Evolutionary conservation across 495 filamentous ascomycete species (phyloP), one percentile per base, ranked within the genome.

Genomic region (Viridothelium virens): DNA sequence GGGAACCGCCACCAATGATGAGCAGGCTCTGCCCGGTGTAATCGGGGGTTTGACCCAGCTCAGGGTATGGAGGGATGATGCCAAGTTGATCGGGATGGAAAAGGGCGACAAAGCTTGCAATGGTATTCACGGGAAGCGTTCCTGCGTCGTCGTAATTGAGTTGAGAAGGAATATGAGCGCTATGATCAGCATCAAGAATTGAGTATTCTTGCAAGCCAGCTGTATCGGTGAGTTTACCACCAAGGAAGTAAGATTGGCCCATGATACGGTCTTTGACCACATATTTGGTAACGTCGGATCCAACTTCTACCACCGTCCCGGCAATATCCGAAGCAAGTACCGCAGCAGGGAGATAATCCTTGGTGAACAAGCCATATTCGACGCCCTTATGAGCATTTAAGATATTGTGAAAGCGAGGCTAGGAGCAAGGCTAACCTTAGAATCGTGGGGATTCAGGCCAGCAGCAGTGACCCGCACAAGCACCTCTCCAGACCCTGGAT

Each of bases 201-300:
- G 70, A 69, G 47, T 73, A 77, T 66, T 78, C 65, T 66, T 78
- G 75, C 50, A 76, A 64, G 3, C 65, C 72, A 14, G 48, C 50
- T 59, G 66, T 56, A 31, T 59, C 53, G 25, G 53, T 9, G n/a
- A 9, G 6, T 5, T 33, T 10, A 31, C 53, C 53, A 31, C 7
- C 11, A 31, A 59, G 11, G 53, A 59, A 34, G 31, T 14, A 5
- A 9, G 53, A 59, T 14, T 59, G 25, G 53, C 53, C 31, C 25
- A 59, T 9, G 31, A 59, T 62, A 63, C 67, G 67, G 63, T 65
- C 39, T 69, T 67, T 38, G 44, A 69, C 66, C 63, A 61, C 41
- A 62, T 70, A 65, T 65, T 62, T 59, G 53, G 53, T 59, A 6
- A 59, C 53, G 53, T 59, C 31, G 31, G 53, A 14, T 10, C 53